Evolutionary conservation across 805 yeast species (phyloP), one percentile per base, ranked within the genome.

Genomic region (Barnettozyma siamensis): DNA sequence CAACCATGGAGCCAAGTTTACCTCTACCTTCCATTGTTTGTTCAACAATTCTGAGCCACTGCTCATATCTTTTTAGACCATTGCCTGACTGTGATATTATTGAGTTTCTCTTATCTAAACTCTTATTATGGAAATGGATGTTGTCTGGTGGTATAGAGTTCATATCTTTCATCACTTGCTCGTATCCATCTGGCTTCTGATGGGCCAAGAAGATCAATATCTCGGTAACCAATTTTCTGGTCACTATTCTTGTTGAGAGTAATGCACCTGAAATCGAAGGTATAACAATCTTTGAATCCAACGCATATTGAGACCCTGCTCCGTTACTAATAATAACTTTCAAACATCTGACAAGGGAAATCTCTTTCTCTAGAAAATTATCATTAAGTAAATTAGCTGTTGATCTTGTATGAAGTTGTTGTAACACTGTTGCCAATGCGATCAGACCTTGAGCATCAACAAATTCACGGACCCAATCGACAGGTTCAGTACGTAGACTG

Each of bases 401-500:
- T 31, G 60, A 46, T 33, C 59, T 29, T 46, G 60, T 42, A 31
- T 57, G 58, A 40, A 80, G 67, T 36, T 77, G 80, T 42, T 74
- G 76, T 33, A 93, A 65, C 29, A 77, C 78, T 13, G 79, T 76
- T 7, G 87, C 77, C 39, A 93, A 70, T 0, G 88, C 84, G 8
- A 81, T 73, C 44, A 83, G 88, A 9, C 98, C 98, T 58, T 87
- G 94, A 33, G 76, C 72, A 38, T 72, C 78, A n/a, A 88, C 69
- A 53, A 93, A 93, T 18, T 69, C 71, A 37, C 76, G 70, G 0
- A 87, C 93, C 97, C 98, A 91, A 29, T 68, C 74, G 18, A 79
- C 67, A 19, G 89, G 88, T 58, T 91, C 98, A 0, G 98, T 88
- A 48, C 98, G 77, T 33, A 91, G 68, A 35, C 95, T 87, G 6